These are phyloP conservation scores for Erodium texanum DNA, from an alignment of 441 rosid genomes.

Conservation along the genomic window DNA sequence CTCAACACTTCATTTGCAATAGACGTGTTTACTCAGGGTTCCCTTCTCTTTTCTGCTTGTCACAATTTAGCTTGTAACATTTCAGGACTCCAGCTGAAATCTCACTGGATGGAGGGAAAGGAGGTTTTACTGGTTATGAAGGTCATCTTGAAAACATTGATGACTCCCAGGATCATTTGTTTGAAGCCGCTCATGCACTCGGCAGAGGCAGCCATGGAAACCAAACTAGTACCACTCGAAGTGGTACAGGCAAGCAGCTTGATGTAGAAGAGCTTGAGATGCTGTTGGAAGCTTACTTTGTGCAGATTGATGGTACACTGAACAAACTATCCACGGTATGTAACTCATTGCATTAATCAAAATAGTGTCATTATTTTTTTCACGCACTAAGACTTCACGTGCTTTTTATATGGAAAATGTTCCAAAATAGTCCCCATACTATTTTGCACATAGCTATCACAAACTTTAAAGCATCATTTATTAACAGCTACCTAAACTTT, in stretches of 20 bases:
- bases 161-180: conserved; percentile 39
- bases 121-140: conserved; percentile 26
- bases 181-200: conserved; percentile 30
- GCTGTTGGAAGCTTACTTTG: conserved; percentile 85
- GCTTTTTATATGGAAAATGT: too few species aligned
- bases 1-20: conserved; percentile 10
- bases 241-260: conserved; percentile 50
- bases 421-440: too few species aligned
- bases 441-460: too few species aligned
- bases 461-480: too few species aligned
- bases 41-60: background rate
- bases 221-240: conserved; percentile 45
- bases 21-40: background rate
- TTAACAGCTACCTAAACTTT: too few species aligned
- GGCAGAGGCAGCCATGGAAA: conserved; percentile 54
- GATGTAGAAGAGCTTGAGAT: conserved; percentile 83
- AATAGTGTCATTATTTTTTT: too few species aligned
- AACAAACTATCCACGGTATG: conserved; percentile 84
- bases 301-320: conserved; percentile 75
- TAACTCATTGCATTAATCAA: too few species aligned
- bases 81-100: conserved; percentile 29
- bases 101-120: conserved; percentile 27
- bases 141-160: conserved; percentile 1
- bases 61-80: background rate
- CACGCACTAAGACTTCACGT: background rate